Evolutionary conservation across 1,139 yeast genomes (phyloP).

Genomic region (Dujonia santamariae): DNA sequence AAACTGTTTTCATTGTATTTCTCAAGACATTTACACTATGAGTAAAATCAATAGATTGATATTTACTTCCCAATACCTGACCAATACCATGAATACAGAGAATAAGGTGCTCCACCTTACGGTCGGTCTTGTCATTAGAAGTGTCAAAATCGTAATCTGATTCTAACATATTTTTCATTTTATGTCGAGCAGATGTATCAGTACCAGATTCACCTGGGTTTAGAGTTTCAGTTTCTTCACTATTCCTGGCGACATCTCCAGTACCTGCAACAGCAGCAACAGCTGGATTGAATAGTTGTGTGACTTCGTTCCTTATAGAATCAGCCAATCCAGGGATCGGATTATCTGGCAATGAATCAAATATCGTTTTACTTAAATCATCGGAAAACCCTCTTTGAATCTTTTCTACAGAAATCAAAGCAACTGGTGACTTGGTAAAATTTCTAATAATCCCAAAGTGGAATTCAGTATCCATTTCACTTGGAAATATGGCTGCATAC

Average conservation of each 20-base stretch:
- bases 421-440: conserved; percentile 30
- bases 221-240: conserved; percentile 10
- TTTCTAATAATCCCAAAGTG: conserved; percentile 39
- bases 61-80: conserved; percentile 76
- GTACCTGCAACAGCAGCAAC: neutral
- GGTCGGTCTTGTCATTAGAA: conserved; percentile 28
- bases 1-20: conserved; percentile 58
- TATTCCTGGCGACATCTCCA: conserved; percentile 8
- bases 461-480: conserved; percentile 27
- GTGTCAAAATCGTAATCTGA: conserved; percentile 48
- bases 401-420: conserved; percentile 33
- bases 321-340: conserved; percentile 32
- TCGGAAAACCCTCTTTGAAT: conserved; percentile 39
- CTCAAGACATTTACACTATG: conserved; percentile 78
- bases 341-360: conserved; percentile 26
- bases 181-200: conserved; percentile 12
- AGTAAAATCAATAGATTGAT: conserved; percentile 80
- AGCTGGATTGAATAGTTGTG: conserved; percentile 16
- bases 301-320: conserved; percentile 28
- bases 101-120: conserved; percentile 75
- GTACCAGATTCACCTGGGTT: neutral
- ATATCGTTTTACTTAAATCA: conserved; percentile 24
- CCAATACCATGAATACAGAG: conserved; percentile 94
- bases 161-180: conserved; percentile 46
- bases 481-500: conserved; percentile 39